phyloP scores from a whole-genome alignment of 495 filamentous ascomycete genomes.

The Daldinia vernicosa region DNA sequence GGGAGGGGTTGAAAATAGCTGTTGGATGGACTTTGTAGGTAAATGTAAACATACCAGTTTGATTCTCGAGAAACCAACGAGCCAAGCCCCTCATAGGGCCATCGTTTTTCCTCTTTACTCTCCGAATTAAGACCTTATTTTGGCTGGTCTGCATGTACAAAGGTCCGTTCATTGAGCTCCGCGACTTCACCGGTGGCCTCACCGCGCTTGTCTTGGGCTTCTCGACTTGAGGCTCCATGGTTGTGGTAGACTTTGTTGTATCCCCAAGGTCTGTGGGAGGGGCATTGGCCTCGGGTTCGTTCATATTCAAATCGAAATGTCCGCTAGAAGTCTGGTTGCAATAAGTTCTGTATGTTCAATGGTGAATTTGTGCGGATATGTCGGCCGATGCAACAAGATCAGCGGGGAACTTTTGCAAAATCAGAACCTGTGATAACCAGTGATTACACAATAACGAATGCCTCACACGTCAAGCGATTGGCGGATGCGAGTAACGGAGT shows the following conservation, averaged over 20 bases:
- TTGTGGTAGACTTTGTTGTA: constrained; percentile 15
- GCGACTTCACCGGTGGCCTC: constrained; percentile 46
- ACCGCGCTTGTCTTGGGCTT: constrained; percentile 38
- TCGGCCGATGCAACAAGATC: constrained; percentile 22
- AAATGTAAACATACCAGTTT: constrained; percentile 56
- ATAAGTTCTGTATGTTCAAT: background rate
- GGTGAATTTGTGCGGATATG: constrained; percentile 20
- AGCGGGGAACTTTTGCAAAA: constrained; percentile 14
- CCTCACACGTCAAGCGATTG: constrained; percentile 13
- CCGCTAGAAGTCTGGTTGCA: constrained; percentile 8
- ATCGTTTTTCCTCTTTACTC: constrained; percentile 57
- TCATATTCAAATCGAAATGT: constrained; percentile 33
- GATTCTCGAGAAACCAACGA: constrained; percentile 63
- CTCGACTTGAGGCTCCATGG: constrained; percentile 35
- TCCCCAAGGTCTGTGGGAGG: constrained; percentile 20
- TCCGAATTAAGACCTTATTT: constrained; percentile 57
- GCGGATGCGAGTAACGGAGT: background rate
- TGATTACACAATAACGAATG: constrained; percentile 28
- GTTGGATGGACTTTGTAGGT: background rate
- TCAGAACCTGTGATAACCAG: constrained; percentile 15
- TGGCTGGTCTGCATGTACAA: constrained; percentile 57
- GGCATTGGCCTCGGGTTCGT: constrained; percentile 27
- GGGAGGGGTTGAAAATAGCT: background rate
- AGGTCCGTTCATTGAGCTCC: constrained; percentile 57
- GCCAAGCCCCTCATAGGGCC: constrained; percentile 52